Evolutionary conservation across 2,329 filamentous ascomycete genomes (phyloP), one percentile per base, ranked within the genome.

Genomic region (Eutypa lata): DNA sequence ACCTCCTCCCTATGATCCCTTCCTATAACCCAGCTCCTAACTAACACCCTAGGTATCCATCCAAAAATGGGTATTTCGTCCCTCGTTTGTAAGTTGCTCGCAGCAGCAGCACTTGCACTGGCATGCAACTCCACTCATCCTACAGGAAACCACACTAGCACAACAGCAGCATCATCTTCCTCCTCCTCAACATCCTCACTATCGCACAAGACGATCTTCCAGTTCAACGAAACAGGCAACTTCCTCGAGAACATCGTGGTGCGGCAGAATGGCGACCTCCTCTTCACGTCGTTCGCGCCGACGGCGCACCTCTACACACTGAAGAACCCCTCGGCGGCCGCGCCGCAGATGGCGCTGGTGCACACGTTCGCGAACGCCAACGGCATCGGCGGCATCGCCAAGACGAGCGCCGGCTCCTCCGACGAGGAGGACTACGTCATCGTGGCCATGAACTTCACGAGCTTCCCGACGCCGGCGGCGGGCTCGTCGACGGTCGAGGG

Each of bases 181-280:
- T n/a, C n/a, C n/a, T n/a, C n/a, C n/a, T n/a, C n/a, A n/a, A n/a
- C n/a, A 10, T 10, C 26, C 26, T 31, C 26, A 31, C 26, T 31
- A 31, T 31, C 26, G 5, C 26, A 31, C 10, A 31, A 52, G 4
- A 61, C 47, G 11, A 28, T 64, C 49, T 63, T 60, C 49, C 62
- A 65, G 43, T 58, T 65, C 45, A 47, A 53, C 19, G 31, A 55
- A 45, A 53, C 53, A 1, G 52, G 50, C 22, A 59, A 57, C n/a
- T 68, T 63, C 59, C 47, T 68, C 22, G 69, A 72, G 47, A 72
- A 71, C 56, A 59, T 71, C 19, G 68, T 62, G 37, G 59, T 69
- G 28, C 67, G 68, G 26, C 40, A 59, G 18, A 66, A 67, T 44
- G 66, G 68, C 26, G 61, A 64, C 52, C 55, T 70, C 21, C 58